These are phyloP conservation scores for Chaetomiaceae sp. DNA, from an alignment of 2,329 filamentous ascomycete genomes.

Conservation along the genomic window DNA sequence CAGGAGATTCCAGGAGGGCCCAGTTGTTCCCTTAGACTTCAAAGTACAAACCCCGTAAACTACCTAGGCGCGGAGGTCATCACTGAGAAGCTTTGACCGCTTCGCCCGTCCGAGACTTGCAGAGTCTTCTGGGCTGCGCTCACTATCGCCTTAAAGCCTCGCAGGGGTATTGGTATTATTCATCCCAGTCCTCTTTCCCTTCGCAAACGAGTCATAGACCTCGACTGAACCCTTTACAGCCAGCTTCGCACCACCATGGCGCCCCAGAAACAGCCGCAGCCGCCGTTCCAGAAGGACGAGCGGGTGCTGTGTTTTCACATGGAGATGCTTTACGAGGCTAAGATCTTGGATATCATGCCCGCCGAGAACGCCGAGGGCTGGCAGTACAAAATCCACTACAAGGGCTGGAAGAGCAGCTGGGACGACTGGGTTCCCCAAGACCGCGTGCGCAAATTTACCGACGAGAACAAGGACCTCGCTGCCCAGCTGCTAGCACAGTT, in stretches of 20 bases:
- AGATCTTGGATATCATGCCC: conserved; percentile 74
- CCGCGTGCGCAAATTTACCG: conserved; percentile 87
- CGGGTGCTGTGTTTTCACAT: conserved; percentile 95
- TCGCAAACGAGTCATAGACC: neutral
- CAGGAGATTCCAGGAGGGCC: too few relatives aligned
- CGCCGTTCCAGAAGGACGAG: conserved; percentile 71
- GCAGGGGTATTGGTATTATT: too few relatives aligned
- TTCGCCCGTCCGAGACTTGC: too few relatives aligned
- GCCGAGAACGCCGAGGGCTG: conserved; percentile 69
- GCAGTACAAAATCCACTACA: conserved; percentile 94
- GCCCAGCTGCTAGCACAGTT: conserved; percentile 66
- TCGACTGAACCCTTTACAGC: neutral
- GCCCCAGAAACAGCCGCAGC: conserved; percentile 38
- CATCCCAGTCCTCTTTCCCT: too few relatives aligned
- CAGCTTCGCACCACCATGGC: too few relatives aligned
- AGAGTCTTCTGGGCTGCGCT: too few relatives aligned
- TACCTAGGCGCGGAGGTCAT: too few relatives aligned
- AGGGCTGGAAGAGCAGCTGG: conserved; percentile 99
- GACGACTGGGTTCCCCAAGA: conserved; percentile 97
- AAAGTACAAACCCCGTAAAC: too few relatives aligned
- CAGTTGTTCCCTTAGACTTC: too few relatives aligned
- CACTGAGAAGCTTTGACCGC: too few relatives aligned
- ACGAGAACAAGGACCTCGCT: conserved; percentile 91
- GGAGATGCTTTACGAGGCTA: conserved; percentile 95
- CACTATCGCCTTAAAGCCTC: too few relatives aligned